Conservation (phyloP, 768 basidiomycete genomes). For the Tylopilus sp. region DNA sequence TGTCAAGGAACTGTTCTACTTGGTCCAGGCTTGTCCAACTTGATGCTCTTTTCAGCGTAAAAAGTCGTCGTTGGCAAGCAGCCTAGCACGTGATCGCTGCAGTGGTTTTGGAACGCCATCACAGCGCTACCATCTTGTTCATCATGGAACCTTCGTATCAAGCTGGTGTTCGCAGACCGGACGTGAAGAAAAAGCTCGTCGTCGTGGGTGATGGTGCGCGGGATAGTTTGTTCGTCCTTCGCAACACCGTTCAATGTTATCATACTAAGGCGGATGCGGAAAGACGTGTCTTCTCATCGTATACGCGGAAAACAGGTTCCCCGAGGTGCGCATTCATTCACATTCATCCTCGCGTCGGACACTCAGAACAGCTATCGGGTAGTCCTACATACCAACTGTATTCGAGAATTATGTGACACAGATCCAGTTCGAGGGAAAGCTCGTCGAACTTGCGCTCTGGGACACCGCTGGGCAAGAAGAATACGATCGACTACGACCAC, state of each 20-base stretch:
- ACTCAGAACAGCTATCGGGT: conserved; percentile 16
- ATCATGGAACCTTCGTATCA: conserved; percentile 28
- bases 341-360: conserved; percentile 3
- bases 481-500: conserved; percentile 83
- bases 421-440: conserved; percentile 81
- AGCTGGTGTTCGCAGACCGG: conserved; percentile 52
- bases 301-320: conserved; percentile 94
- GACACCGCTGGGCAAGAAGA: conserved; percentile 98
- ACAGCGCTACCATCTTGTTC: background rate
- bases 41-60: too few species aligned
- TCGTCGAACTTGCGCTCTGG: conserved; percentile 96
- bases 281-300: conserved; percentile 97
- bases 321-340: conserved; percentile 62
- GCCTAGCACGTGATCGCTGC: conserved; percentile 15
- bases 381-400: conserved; percentile 92
- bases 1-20: too few species aligned
- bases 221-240: conserved; percentile 25
- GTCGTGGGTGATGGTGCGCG: conserved; percentile 83
- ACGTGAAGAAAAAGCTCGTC: conserved; percentile 83
- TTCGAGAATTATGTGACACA: conserved; percentile 94
- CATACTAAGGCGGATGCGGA: conserved; percentile 68
- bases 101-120: too few species aligned
- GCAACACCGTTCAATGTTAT: conserved; percentile 24
- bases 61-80: too few species aligned
- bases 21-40: too few species aligned